A percentile compares a stretch with the other conserved stretches of the same genome.
Conservation (phyloP, 352 stramenopile species). For the Elongisporangium undulatum region DNA sequence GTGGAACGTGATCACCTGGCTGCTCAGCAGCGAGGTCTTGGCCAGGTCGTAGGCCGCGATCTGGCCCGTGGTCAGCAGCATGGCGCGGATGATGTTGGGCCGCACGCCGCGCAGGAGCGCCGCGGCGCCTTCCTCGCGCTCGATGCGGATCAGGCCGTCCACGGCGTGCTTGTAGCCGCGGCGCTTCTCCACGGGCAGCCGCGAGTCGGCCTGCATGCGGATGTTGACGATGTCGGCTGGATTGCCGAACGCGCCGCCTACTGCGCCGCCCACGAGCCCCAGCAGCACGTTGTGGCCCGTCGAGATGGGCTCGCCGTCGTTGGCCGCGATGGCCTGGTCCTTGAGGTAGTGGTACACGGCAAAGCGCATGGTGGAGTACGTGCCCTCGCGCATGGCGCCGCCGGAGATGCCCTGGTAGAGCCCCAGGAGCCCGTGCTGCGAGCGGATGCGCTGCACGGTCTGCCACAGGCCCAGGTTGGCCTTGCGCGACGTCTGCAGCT, state of each 20-base stretch:
- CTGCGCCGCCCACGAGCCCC: conserved; percentile 59
- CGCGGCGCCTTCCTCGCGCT: conserved; percentile 54
- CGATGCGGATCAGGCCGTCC: conserved; percentile 61
- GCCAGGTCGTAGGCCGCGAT: conserved; percentile 81
- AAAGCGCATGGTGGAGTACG: conserved; percentile 84
- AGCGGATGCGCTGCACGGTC: conserved; percentile 48
- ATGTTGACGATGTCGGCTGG: conserved; percentile 83
- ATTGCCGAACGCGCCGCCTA: conserved; percentile 68
- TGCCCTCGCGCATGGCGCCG: conserved; percentile 74
- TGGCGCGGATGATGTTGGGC: conserved; percentile 82
- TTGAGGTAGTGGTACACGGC: conserved; percentile 83
- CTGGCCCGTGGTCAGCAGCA: conserved; percentile 78
- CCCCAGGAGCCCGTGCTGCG: conserved; percentile 56
- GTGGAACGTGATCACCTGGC: conserved; percentile 31
- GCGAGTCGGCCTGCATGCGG: conserved; percentile 78
- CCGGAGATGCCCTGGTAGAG: conserved; percentile 82
- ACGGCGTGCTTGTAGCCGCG: conserved; percentile 83
- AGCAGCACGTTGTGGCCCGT: conserved; percentile 67
- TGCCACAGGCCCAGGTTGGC: conserved; percentile 53
- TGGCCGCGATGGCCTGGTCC: conserved; percentile 61
- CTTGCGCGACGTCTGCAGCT: conserved; percentile 76
- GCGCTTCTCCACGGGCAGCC: conserved; percentile 48
- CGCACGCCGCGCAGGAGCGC: conserved; percentile 68
- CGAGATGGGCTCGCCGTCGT: conserved; percentile 59
- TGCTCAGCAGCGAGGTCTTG: conserved; percentile 53